Evolutionary conservation across 75 land plant genomes (phyloP), one percentile per base, ranked within the genome.

Genomic region (Isoetes taiwanensis): DNA sequence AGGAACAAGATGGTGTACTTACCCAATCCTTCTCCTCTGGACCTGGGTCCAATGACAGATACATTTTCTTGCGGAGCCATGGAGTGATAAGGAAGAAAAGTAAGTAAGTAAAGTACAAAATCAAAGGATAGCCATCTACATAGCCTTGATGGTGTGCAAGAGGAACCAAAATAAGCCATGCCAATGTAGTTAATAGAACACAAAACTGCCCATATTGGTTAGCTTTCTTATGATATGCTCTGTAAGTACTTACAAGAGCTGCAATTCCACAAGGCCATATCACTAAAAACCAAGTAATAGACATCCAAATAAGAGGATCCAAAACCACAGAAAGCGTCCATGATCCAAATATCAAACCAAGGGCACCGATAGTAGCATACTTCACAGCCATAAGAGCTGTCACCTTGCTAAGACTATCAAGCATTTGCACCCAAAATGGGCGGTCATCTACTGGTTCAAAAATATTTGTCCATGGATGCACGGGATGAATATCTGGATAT

Each of bases 141-240:
- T 70, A 90, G 17, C 97, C 86, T 59, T 90, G 76, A 63, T 78
- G 63, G 54, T 71, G 75, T 0, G 83, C 97, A 6, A 80, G 78
- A 1, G 91, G 96, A 28, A 80, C 88, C 21, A 88, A 64, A 11
- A 83, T 78, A 29, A 88, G 65, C 87, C 82, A 88, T 32, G 76
- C 71, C 25, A 89, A 67, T 16, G 78, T 60, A 0, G 79, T 67
- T 9, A 70, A 67, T 5, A 89, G 62, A 29, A 81, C 46, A 0
- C 77, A 50, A 9, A 79, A 42, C 61, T 79, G 90, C 58, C 84
- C 79, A 43, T 65, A 37, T 19, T 72, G 54, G 39, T 29, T 58
- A 20, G 83, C 74, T 28, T 73, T 60, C 14, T 72, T 70, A 0
- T 23, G 25, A 6, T 57, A 56, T 30, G 72, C 71, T 62, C 59